Evolutionary conservation across 2,329 filamentous ascomycete species (phyloP), one percentile per base, ranked within the genome.

Genomic region (Paecilomyces sp.): DNA sequence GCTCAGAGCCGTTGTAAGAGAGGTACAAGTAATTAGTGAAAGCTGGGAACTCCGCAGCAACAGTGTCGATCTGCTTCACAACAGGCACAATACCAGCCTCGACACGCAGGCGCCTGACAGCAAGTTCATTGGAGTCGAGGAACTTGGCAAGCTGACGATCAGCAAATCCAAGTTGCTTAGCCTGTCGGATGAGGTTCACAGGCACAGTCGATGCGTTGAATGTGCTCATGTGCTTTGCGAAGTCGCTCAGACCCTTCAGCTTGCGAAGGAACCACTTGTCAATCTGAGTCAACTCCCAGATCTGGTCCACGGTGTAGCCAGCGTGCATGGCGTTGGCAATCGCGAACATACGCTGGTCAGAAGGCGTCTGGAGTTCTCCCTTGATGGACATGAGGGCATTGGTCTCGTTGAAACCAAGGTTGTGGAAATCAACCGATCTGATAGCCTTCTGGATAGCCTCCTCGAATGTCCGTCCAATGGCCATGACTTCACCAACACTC

Each of bases 371-470:
- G 25, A 99, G 84, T 79, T 97, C 94, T 63, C 92, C 89, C 68
- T 97, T 92, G 66, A 97, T 94, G 13, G 90, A 92, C 91, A 97
- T 97, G 53, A 97, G 83, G 2, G 92, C 92, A 70, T 88, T 86
- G 12, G 92, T 96, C 73, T 94, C 90, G 69, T 91, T 92, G 78
- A 97, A 99, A 31, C 94, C 94, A 25, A 96, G 83, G 73, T 97
- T 97, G 80, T 94, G 88, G 77, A 91, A 93, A 75, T 99, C 94
- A 60, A 97, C 93, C 50, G 91, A 88, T 56, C 94, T 88, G 68
- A 99, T 99, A 22, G 94, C 94, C 77, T 97, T 99, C 70, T 99
- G 94, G 51, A 99, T 96, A 8, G 94, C 94, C 78, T 99, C 94
- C 77, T 99, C 94, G 68, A 99, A 99, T 0, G 90, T 96, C 65